phyloP scores from a whole-genome alignment of 1,284 basidiomycete genomes.

The Garcileccinum viscosum region DNA sequence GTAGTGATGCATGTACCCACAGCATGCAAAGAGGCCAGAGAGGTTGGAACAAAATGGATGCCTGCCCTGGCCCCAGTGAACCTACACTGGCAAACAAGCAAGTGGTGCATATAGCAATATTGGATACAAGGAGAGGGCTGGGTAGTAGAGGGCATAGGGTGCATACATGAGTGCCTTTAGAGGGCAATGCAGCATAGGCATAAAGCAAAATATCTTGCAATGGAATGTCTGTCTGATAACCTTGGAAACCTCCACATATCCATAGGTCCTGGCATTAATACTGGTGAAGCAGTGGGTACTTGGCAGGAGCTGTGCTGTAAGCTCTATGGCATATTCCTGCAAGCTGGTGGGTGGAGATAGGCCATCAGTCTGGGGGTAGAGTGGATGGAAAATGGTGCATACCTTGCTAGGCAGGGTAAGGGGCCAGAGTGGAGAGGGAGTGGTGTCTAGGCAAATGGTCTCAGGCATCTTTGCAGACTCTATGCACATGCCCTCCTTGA shows the following conservation, averaged over 20 bases:
- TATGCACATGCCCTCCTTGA: conserved; percentile 39
- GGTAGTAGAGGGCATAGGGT: background rate
- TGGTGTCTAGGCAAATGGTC: conserved; percentile 89
- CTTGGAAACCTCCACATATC: conserved; percentile 87
- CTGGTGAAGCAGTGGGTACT: conserved; percentile 87
- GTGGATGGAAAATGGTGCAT: conserved; percentile 11
- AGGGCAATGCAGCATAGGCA: background rate
- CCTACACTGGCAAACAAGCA: conserved; percentile 48
- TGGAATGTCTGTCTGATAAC: conserved; percentile 71
- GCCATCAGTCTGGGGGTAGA: background rate
- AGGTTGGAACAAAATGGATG: conserved; percentile 65
- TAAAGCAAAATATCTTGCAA: conserved; percentile 51
- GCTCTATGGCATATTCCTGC: conserved; percentile 70
- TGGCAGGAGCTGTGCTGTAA: conserved; percentile 72
- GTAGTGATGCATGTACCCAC: conserved; percentile 69
- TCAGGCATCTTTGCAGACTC: conserved; percentile 59
- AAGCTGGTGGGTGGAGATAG: background rate
- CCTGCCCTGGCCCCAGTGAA: conserved; percentile 92
- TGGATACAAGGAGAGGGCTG: too few species aligned
- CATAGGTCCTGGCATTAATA: conserved; percentile 93
- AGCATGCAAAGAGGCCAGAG: conserved; percentile 65
- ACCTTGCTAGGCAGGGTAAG: conserved; percentile 79
- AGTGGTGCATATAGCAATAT: conserved; percentile 26
- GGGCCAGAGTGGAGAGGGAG: conserved; percentile 65
- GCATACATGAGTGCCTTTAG: background rate